phyloP scores from a whole-genome alignment of 345 rosid genomes.

The Populus pruinosa region DNA sequence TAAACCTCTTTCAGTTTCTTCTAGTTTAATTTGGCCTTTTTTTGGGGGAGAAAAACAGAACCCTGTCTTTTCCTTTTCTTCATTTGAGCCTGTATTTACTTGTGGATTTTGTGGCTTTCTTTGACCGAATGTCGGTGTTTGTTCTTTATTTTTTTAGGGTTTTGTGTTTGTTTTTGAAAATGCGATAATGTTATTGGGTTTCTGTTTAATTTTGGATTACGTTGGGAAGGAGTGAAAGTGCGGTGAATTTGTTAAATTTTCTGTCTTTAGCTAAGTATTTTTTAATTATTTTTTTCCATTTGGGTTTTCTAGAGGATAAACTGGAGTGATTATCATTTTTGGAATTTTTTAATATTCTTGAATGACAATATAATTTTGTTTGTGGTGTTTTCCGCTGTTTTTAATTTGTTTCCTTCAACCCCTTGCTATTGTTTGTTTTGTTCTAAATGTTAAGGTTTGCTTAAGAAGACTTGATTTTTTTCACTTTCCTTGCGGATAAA shows the following conservation, averaged over 20 bases:
- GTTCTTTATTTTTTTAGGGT: background rate
- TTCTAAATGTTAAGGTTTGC: too few species aligned
- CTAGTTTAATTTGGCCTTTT: too few species aligned
- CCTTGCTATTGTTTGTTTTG: background rate
- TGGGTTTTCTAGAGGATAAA: background rate
- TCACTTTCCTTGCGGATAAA: background rate
- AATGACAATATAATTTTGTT: background rate
- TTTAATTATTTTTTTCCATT: background rate
- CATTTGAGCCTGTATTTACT: too few species aligned
- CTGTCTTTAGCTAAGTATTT: background rate
- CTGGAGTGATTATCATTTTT: background rate
- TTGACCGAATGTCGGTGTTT: background rate
- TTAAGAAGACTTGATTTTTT: background rate
- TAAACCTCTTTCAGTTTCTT: constrained; percentile 2
- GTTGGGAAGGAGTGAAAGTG: background rate
- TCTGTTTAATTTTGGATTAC: background rate
- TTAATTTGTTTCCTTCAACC: background rate
- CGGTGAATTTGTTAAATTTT: background rate
- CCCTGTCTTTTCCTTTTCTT: constrained; percentile 12
- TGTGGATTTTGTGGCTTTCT: background rate
- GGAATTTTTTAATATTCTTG: background rate
- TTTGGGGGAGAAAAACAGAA: background rate
- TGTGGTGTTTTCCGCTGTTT: too few species aligned
- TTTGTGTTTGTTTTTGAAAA: background rate
- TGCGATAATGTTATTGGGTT: background rate